Base-by-base conservation (phyloP, 1,284 basidiomycete genomes). In the Cutaneotrichosporon sp. region DNA sequence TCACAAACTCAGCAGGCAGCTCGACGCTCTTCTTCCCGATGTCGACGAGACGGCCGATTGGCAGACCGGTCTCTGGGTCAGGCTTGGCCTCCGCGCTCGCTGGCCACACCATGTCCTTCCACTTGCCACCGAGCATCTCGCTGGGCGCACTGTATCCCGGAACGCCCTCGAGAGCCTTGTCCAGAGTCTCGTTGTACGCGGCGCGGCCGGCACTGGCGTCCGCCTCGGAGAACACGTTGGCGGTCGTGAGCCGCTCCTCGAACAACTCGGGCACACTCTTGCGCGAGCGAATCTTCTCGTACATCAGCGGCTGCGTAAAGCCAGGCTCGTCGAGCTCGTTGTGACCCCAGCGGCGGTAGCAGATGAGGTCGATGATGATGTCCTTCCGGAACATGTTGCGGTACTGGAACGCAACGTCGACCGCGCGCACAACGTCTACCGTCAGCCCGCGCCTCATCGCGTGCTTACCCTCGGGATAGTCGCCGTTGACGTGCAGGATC, bases 241-340 rank as follows among this genome's bases (percentile, higher is more conserved):
- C 86, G 3, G 81, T 89, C 60, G 89, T 82, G 5, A 95, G 83
- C 62, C 86, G 87, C 60, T 89, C 85, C 74, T 94, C 92, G 73
- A 93, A 96, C 21, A 91, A 79, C 60, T 87, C 84, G 7, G 92
- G 91, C 7, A 94, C 90, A 4, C 89, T 90, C 52, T 84, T 87
- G 58, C 90, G 83, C 0, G 86, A 84, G 6, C 87, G 84, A 71
- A 93, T 92, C 80, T 90, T 87, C 76, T 90, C 86, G 78, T 94
- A 93, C 92, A 94, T 94, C 26, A 88, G 81, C 0, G 91, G 92
- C 73, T 91, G 89, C 0, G 95, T 97, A 78, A 93, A 92, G 18
- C 88, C 87, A 0, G 95, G 94, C 70, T 94, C 86, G 74, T 96
- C 92, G 38, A 95, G 85, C 79, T 95, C 92, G 74, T 95, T 95